Percentiles rank a stretch among this genome's conserved stretches.
Conservation (phyloP, 2,329 filamentous ascomycete genomes). For the Beauveria sp. region DNA sequence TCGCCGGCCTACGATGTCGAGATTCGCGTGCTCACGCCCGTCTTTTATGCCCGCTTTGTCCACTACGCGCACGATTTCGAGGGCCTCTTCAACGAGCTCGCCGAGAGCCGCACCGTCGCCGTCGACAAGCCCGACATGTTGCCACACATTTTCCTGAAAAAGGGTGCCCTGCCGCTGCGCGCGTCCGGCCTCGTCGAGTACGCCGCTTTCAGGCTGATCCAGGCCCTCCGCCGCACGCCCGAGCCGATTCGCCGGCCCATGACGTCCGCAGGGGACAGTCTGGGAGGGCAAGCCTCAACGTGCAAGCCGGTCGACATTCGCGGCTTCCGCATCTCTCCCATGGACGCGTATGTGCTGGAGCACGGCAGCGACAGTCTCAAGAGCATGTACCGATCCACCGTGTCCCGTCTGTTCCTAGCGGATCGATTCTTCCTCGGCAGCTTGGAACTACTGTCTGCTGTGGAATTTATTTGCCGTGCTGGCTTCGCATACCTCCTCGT, state of each 20-base stretch:
- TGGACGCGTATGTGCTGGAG: constrained; percentile 41
- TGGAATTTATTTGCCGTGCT: neutral
- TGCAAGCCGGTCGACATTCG: constrained; percentile 31
- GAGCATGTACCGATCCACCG: constrained; percentile 27
- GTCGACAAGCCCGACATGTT: constrained; percentile 48
- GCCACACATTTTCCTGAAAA: constrained; percentile 35
- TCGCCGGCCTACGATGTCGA: constrained; percentile 27
- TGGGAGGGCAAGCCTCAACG: constrained; percentile 6
- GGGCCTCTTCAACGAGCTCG: constrained; percentile 52
- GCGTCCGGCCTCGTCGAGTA: constrained; percentile 30
- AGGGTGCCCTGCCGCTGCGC: constrained; percentile 24
- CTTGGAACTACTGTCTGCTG: constrained; percentile 21
- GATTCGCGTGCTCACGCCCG: constrained; percentile 53
- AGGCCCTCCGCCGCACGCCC: constrained; percentile 34
- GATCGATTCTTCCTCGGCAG: constrained; percentile 33
- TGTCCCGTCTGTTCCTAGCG: constrained; percentile 37
- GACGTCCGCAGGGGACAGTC: constrained; percentile 27
- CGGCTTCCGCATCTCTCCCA: constrained; percentile 39
- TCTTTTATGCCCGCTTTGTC: constrained; percentile 60
- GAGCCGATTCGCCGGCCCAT: constrained; percentile 32
- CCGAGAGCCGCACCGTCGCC: constrained; percentile 51
- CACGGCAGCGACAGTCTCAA: constrained; percentile 19
- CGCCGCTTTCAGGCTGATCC: constrained; percentile 35
- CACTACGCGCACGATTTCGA: constrained; percentile 55
- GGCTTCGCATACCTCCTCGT: neutral